Evolutionary conservation across 352 stramenopile species (phyloP).

Genomic region (Pythium utonaiense): DNA sequence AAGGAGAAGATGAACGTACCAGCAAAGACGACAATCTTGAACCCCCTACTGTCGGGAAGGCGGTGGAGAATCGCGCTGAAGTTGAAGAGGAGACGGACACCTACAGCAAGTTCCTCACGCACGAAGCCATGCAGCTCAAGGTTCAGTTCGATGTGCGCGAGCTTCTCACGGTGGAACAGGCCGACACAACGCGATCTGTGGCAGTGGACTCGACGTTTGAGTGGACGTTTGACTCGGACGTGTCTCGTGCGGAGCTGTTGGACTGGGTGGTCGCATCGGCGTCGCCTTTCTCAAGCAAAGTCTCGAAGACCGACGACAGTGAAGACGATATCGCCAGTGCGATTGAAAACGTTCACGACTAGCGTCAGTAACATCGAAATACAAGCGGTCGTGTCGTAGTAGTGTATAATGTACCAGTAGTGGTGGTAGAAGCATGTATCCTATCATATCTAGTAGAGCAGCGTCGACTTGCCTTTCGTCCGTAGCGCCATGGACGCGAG

Average conservation of each 20-base stretch:
- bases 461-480: neutral
- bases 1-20: too few species aligned
- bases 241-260: conserved; percentile 32
- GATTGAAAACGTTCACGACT: neutral
- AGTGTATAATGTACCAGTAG: too few species aligned
- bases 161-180: conserved; percentile 14
- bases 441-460: neutral
- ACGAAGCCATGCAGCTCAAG: conserved; percentile 37
- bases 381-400: neutral
- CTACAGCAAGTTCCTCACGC: conserved; percentile 34
- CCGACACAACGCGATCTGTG: conserved; percentile 7
- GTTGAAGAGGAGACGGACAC: conserved; percentile 3
- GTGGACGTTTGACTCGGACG: conserved; percentile 44
- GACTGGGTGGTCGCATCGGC: conserved; percentile 37
- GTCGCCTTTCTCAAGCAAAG: conserved; percentile 25
- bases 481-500: conserved; percentile 11
- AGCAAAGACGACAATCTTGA: conserved; percentile 17
- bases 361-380: too few species aligned
- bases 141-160: conserved; percentile 37
- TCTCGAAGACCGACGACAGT: conserved; percentile 2
- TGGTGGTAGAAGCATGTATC: too few species aligned
- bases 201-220: conserved; percentile 31
- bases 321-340: neutral
- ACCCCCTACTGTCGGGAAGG: too few species aligned
- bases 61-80: too few species aligned